phyloP scores from a whole-genome alignment of 805 yeast species.

The Candida verbasci region DNA sequence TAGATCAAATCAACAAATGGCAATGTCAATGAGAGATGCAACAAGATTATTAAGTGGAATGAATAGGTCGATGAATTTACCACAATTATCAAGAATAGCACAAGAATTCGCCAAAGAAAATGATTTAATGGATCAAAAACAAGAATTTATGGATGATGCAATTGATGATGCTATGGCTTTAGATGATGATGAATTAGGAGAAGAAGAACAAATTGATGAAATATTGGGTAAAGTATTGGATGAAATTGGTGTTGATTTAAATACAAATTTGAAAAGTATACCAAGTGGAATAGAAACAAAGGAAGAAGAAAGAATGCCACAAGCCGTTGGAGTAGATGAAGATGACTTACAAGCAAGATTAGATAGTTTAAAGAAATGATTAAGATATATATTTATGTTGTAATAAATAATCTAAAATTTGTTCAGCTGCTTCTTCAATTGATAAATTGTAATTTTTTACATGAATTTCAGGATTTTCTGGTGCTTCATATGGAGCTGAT shows the following conservation, averaged over 20 bases:
- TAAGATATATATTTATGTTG: conserved; percentile 40
- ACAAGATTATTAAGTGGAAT: conserved; percentile 77
- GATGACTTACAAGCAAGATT: conserved; percentile 88
- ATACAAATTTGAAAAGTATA: conserved; percentile 42
- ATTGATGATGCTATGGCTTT: conserved; percentile 95
- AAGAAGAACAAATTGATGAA: conserved; percentile 87
- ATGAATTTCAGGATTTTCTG: conserved; percentile 78
- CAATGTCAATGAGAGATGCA: conserved; percentile 90
- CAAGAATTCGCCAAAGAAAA: conserved; percentile 94
- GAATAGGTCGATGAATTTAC: conserved; percentile 88
- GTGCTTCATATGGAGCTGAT: conserved; percentile 94
- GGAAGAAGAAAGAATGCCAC: conserved; percentile 48
- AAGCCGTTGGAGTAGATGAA: conserved; percentile 48
- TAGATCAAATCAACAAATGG: conserved; percentile 92
- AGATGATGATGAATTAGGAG: conserved; percentile 67
- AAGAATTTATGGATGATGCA: conserved; percentile 98
- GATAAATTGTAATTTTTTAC: conserved; percentile 65
- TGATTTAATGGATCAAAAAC: conserved; percentile 97
- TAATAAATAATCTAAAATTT: conserved; percentile 63
- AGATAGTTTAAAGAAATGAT: conserved; percentile 66
- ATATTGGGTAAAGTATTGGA: conserved; percentile 88
- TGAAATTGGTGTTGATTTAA: conserved; percentile 89
- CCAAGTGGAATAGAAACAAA: conserved; percentile 31
- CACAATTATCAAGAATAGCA: conserved; percentile 81
- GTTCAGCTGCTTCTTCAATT: conserved; percentile 77